Conservation (phyloP, 2,329 filamentous ascomycete species). For the Trichothecium sympodiale region DNA sequence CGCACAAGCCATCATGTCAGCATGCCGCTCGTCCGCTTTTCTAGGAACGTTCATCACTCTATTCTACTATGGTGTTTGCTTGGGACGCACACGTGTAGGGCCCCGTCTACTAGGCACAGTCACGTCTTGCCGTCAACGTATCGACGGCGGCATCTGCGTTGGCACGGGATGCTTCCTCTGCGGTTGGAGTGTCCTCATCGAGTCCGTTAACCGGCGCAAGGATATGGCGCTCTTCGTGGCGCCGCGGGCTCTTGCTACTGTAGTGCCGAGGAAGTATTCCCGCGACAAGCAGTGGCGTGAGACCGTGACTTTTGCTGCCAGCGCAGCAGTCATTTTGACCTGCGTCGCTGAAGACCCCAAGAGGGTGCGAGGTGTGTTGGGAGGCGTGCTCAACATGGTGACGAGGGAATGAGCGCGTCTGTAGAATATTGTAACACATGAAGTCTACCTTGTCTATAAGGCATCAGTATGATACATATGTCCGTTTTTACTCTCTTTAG, state of each 20-base stretch:
- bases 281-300: conserved; percentile 55
- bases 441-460: no score
- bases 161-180: conserved; percentile 62
- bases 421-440: no score
- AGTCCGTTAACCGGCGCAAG: conserved; percentile 52
- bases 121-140: conserved; percentile 31
- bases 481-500: no score
- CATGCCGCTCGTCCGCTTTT: conserved; percentile 63
- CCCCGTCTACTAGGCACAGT: conserved; percentile 53
- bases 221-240: conserved; percentile 75
- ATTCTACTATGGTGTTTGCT: conserved; percentile 80
- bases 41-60: conserved; percentile 65
- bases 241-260: conserved; percentile 63
- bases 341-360: conserved; percentile 50
- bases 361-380: conserved; percentile 58
- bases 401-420: conserved; percentile 28
- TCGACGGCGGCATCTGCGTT: conserved; percentile 58
- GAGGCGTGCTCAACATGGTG: conserved; percentile 43
- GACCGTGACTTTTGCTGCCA: conserved; percentile 52
- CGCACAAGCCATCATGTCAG: conserved; percentile 45
- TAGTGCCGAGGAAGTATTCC: conserved; percentile 60
- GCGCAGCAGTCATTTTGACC: conserved; percentile 60
- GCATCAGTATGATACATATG: no score
- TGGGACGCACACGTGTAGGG: conserved; percentile 62
- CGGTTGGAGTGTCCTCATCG: conserved; percentile 72